These are phyloP conservation scores for Leishmania guyanensis DNA, from an alignment of 208 protist species.

Conservation along the genomic window DNA sequence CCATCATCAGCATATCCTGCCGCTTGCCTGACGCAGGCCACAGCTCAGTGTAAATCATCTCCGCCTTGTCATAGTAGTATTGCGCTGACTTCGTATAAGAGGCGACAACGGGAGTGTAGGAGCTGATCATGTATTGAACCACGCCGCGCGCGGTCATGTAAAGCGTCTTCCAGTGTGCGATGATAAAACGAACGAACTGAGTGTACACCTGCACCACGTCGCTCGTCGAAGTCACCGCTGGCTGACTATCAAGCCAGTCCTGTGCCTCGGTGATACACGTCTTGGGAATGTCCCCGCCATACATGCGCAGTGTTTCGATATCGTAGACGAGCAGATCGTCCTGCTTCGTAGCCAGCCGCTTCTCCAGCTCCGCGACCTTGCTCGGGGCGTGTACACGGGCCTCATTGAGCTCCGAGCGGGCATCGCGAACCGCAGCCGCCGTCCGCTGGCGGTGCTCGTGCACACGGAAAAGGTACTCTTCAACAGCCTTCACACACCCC, in stretches of 20 bases:
- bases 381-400: slow-evolving; percentile 32
- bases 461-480: slow-evolving; percentile 43
- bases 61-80: slow-evolving; percentile 25
- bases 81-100: slow-evolving; percentile 7
- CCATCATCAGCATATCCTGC: slow-evolving; percentile 14
- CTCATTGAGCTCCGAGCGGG: slow-evolving; percentile 56
- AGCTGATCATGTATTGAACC: slow-evolving; percentile 27
- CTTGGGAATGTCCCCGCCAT: slow-evolving; percentile 43
- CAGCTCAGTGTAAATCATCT: slow-evolving; percentile 26
- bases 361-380: slow-evolving; percentile 23
- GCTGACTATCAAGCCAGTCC: slow-evolving; percentile 18
- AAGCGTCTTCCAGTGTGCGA: slow-evolving; percentile 27
- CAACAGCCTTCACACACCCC: slow-evolving; percentile 30
- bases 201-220: slow-evolving; percentile 23
- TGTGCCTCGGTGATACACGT: slow-evolving; percentile 45
- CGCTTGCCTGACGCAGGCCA: slow-evolving; percentile 10
- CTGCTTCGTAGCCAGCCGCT: slow-evolving; percentile 15
- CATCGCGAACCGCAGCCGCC: slow-evolving; percentile 22
- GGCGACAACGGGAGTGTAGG: slow-evolving; percentile 23
- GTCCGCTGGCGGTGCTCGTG: slow-evolving; percentile 28
- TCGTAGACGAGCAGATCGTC: slow-evolving; percentile 33
- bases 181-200: slow-evolving; percentile 29
- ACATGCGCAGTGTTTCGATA: slow-evolving; percentile 26
- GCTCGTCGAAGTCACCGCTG: slow-evolving; percentile 11
- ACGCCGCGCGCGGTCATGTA: slow-evolving; percentile 32